Evolutionary conservation across 495 filamentous ascomycete genomes (phyloP).

Genomic region (Xylaria grammica): DNA sequence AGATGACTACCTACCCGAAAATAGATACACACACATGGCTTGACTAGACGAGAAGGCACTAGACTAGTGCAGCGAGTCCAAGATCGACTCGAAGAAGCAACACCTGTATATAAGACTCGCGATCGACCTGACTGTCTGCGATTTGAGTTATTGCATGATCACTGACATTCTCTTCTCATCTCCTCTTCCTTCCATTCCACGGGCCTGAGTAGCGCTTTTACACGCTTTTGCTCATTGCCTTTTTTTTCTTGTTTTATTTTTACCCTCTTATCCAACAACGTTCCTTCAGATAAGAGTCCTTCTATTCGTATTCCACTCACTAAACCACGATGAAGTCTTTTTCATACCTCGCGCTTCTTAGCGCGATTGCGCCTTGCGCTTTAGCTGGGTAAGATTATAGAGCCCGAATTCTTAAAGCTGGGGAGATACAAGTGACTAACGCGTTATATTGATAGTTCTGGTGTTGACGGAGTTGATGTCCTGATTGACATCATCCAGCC

Average conservation of each 20-base stretch:
- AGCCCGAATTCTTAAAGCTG: not conserved
- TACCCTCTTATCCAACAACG: not conserved
- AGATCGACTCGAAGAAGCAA: not conserved
- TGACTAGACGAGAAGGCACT: not conserved
- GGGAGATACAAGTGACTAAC: not conserved
- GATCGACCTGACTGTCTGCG: not conserved
- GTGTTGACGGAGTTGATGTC: constrained; percentile 18
- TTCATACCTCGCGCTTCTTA: constrained; percentile 27
- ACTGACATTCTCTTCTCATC: constrained; percentile 7
- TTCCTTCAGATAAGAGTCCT: not conserved
- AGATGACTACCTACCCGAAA: constrained; percentile 24
- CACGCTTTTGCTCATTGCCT: not conserved
- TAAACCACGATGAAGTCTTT: constrained; percentile 22
- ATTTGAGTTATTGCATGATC: not conserved
- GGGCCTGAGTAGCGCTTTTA: constrained; percentile 10
- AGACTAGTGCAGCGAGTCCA: not conserved
- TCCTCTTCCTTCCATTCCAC: constrained; percentile 11
- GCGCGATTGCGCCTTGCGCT: constrained; percentile 21
- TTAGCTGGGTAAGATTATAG: constrained; percentile 8
- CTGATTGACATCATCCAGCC: constrained; percentile 18
- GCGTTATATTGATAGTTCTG: not conserved
- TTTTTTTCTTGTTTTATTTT: not conserved
- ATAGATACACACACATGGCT: constrained; percentile 16
- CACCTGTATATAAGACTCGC: constrained; percentile 21
- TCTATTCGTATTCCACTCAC: constrained; percentile 10